Evolutionary conservation across 352 stramenopile species (phyloP), one percentile per base, ranked within the genome.

Genomic region (Phytopythium boreale): DNA sequence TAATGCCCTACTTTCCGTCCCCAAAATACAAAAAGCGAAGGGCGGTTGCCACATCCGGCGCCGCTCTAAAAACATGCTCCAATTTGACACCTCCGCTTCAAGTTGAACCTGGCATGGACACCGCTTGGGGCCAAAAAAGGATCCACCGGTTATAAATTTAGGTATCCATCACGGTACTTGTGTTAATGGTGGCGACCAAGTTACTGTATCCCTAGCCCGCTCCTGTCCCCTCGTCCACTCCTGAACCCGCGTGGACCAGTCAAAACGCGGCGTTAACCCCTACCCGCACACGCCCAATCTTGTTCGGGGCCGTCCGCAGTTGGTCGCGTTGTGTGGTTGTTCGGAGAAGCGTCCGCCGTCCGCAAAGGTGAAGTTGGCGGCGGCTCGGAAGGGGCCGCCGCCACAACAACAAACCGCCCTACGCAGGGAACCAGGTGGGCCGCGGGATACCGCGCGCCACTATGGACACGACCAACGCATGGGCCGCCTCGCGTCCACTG

Each of bases 401-500:
- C 9, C 34, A 49, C 19, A 6, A 44, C 53, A 49, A 59, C 34
- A 59, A 61, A 59, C 53, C 36, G 19, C 14, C 53, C 5, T 20
- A 9, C 15, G 3, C 11, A 31, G 24, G 56, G 56, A 31, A 61
- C 56, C 56, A 61, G 56, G 56, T 61, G 56, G 56, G 37, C 11
- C 11, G 31, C 31, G 19, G n/a, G n/a, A 50, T 22, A 51, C 56
- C 34, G 19, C 37, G 37, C 56, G 34, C 56, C 36, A 61, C 20
- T 61, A 61, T 61, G 36, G 36, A 9, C 20, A 50, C 56, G 56
- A 61, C 56, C 56, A 61, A 50, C 22, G 56, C 56, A 20, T 61
- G 56, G 56, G 56, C n/a, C 22, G 37, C 56, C 39, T 51, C 56
- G 56, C 56, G 56, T 61, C 56, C 56, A 61, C 36, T 61, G 56